These are phyloP conservation scores for Fusarium setosum DNA, from an alignment of 2,329 filamentous ascomycete genomes.

Conservation along the genomic window DNA sequence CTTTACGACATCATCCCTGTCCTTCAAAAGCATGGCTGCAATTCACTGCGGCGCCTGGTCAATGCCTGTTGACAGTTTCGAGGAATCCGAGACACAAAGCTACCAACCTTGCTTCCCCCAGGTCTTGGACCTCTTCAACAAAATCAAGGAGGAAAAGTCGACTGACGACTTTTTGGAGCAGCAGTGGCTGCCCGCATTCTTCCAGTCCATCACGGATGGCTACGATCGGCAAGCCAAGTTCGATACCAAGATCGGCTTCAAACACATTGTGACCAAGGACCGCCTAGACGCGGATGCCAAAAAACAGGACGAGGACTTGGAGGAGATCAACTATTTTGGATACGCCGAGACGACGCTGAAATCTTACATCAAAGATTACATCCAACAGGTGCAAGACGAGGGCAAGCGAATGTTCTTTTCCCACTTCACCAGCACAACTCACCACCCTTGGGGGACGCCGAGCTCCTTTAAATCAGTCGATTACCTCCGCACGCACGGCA, in stretches of 20 bases:
- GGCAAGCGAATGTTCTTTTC: conserved; percentile 50
- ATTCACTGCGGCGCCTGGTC: conserved; percentile 56
- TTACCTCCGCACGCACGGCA: conserved; percentile 37
- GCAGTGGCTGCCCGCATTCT: conserved; percentile 48
- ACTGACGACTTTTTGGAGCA: conserved; percentile 39
- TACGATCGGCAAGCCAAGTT: conserved; percentile 50
- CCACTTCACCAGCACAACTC: conserved; percentile 51
- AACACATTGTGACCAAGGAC: conserved; percentile 43
- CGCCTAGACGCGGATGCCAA: conserved; percentile 37
- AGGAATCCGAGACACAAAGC: conserved; percentile 53
- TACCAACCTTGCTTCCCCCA: conserved; percentile 59
- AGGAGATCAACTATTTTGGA: conserved; percentile 50
- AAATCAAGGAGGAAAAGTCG: conserved; percentile 34
- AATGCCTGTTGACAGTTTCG: conserved; percentile 53
- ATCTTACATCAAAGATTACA: conserved; percentile 46
- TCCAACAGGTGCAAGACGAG: conserved; percentile 43
- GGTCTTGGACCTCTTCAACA: conserved; percentile 47
- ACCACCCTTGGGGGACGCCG: conserved; percentile 46
- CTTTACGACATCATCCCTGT: conserved; percentile 55
- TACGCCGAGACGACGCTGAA: conserved; percentile 46
- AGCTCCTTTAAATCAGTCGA: conserved; percentile 29
- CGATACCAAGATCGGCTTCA: conserved; percentile 47
- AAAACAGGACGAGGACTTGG: conserved; percentile 29
- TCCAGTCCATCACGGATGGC: conserved; percentile 50
- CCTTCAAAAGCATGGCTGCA: conserved; percentile 56